Base-by-base conservation (phyloP, 1,284 basidiomycete genomes). In the Trichosporon inkin region DNA sequence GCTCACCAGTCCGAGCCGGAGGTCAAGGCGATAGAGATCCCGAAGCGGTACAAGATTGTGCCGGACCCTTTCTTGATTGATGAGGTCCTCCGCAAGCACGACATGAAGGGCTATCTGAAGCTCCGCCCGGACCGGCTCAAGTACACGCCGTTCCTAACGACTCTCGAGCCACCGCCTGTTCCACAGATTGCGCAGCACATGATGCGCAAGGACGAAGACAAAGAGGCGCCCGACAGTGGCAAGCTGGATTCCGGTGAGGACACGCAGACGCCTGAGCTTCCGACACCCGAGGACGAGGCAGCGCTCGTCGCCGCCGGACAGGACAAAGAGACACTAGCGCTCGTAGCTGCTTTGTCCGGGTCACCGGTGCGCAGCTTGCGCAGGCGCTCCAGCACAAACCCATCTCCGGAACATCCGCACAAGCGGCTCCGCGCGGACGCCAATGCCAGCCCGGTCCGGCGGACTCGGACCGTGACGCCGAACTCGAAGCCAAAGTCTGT, bases 141-240 rank as follows among this genome's bases (percentile, higher is more conserved):
- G 71, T 99, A 96, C 90, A 93, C 88, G 63, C 95, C 95, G 6
- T 98, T 96, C 80, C 80, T 96, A 40, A 78, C 93, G 24, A 70
- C 74, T 13, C 66, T 74, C 22, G 62, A 56, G 20, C 58, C 62
- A 0, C 34, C 53, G 2, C 35, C 44, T 1, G 44, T 49, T 14
- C 44, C 44, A 3, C 44, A 49, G 28, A 49, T 49, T 17, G 44
- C 44, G 24, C 44, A 49, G 44, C 44, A 49, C n/a, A 24, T 49
- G 13, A 49, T 24, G 14, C 44, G 44, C 11, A 49, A 49, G 24
- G 44, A 49, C 11, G 44, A 49, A 14, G 28, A 24, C 28, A 24
- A 49, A 16, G 28, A 24, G 6, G 44, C 24, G n/a, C 16, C 24
- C 5, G 44, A 17, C 16, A 49, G 22, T 14, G 24, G 22, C 10